These are phyloP conservation scores for Dictyostelium brefeldianum DNA, from an alignment of 78 protist species.

Conservation along the genomic window DNA sequence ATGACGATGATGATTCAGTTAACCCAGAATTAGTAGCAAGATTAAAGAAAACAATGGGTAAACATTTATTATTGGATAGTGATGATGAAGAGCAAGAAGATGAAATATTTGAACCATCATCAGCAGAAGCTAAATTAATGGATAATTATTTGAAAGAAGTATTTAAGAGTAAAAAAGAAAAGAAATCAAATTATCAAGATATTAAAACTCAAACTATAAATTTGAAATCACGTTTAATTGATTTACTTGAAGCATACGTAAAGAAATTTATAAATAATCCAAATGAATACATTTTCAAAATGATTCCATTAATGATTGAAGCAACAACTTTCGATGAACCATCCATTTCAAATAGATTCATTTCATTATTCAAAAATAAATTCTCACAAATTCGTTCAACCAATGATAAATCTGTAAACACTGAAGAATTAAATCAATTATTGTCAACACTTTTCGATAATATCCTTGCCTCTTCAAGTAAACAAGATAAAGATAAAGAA, in stretches of 20 bases:
- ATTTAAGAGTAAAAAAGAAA: conserved; percentile 55
- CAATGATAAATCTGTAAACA: background rate
- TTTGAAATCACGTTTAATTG: conserved; percentile 71
- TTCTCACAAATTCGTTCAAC: conserved; percentile 31
- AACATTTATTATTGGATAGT: conserved; percentile 33
- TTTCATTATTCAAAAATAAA: conserved; percentile 48
- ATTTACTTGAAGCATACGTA: conserved; percentile 51
- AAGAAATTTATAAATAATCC: conserved; percentile 32
- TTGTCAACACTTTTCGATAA: conserved; percentile 23
- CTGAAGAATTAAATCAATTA: conserved; percentile 11
- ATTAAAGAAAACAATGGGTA: conserved; percentile 42
- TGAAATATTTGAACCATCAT: conserved; percentile 46
- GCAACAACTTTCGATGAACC: conserved; percentile 61
- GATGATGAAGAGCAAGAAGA: conserved; percentile 74
- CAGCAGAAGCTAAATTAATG: conserved; percentile 38
- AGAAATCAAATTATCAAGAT: conserved; percentile 26
- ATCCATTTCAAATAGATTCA: conserved; percentile 60
- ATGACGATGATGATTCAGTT: conserved; percentile 51
- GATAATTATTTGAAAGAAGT: conserved; percentile 49
- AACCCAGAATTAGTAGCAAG: conserved; percentile 79
- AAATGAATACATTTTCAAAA: conserved; percentile 36
- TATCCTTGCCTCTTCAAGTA: background rate
- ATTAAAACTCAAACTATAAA: conserved; percentile 56
- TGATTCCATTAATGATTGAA: conserved; percentile 60
- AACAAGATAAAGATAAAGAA: conserved; percentile 32